These are phyloP conservation scores for Pestalotiopsis sp. DNA, from an alignment of 2,329 filamentous ascomycete genomes.

Conservation along the genomic window DNA sequence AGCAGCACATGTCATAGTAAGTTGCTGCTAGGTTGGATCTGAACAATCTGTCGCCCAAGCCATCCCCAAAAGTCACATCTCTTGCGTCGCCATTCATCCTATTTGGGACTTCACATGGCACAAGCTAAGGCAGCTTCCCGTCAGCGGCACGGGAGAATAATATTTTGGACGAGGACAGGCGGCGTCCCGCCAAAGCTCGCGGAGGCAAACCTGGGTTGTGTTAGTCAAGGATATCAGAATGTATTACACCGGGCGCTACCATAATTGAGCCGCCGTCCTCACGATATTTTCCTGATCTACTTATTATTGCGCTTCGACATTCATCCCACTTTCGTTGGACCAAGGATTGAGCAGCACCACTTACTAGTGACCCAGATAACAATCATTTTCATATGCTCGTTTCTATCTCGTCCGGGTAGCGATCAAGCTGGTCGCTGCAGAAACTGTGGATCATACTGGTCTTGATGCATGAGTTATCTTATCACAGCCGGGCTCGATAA, in stretches of 20 bases:
- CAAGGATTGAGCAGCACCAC: background rate
- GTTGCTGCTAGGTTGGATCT: background rate
- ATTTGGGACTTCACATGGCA: background rate
- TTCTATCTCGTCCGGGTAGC: background rate
- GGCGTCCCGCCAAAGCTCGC: background rate
- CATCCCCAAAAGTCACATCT: background rate
- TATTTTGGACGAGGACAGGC: background rate
- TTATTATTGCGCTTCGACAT: background rate
- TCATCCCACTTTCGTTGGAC: background rate
- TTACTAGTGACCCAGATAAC: background rate
- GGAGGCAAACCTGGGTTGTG: background rate
- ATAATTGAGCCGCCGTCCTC: background rate
- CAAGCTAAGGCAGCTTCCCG: background rate
- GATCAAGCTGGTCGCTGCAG: background rate
- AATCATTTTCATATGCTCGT: background rate
- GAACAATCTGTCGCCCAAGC: background rate
- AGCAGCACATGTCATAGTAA: background rate
- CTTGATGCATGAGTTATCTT: background rate
- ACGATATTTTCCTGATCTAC: background rate
- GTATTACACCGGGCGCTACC: background rate
- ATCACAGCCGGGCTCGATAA: background rate
- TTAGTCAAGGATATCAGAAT: background rate
- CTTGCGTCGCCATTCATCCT: background rate
- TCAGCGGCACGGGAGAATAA: background rate
- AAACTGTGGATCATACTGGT: background rate